Evolutionary conservation across 306 rosid species (phyloP), one percentile per base, ranked within the genome.

Genomic region (Dicorynia guianensis): DNA sequence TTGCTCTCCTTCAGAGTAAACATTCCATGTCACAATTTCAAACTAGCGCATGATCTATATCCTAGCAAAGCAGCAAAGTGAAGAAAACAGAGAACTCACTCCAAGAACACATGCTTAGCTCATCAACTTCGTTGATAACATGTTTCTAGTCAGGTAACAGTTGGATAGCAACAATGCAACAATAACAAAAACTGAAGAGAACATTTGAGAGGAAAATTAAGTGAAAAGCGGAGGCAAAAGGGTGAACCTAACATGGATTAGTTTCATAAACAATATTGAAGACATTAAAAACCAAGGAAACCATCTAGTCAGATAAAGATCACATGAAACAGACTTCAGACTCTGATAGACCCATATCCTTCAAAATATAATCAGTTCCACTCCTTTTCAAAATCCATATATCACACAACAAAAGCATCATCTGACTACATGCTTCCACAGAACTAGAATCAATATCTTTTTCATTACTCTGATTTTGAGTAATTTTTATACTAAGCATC

Each of bases 281-380:
- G 13, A 11, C n/a, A 46, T 8, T 1, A 46, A 46, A 46, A 8
- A 4, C 8, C 6, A 40, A 5, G 10, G 10, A 46, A 11, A 46
- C 12, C 52, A 46, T 46, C 52, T 4, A 46, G n/a, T 7, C 52
- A 12, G 52, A 46, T 10, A 46, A 46, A 46, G 52, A 4, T 15
- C 50, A 79, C 34, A 43, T 43, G 19, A 72, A 65, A 19, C 40
- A 57, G n/a, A 70, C 42, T 53, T 48, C 48, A 74, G 67, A 38
- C 62, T 19, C 67, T 46, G 14, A 8, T 70, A 52, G 18, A 70
- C 67, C 43, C 55, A 18, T 25, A 47, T 44, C 7, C 39, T 49
- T 57, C 30, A 59, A 67, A 67, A 67, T 7, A 42, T 5, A 4
- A 13, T 7, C 25, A 49, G 52, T 47, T 11, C n/a, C 52, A 11